These are phyloP conservation scores for Phytopythium aichiense DNA, from an alignment of 352 stramenopile genomes.

Conservation along the genomic window DNA sequence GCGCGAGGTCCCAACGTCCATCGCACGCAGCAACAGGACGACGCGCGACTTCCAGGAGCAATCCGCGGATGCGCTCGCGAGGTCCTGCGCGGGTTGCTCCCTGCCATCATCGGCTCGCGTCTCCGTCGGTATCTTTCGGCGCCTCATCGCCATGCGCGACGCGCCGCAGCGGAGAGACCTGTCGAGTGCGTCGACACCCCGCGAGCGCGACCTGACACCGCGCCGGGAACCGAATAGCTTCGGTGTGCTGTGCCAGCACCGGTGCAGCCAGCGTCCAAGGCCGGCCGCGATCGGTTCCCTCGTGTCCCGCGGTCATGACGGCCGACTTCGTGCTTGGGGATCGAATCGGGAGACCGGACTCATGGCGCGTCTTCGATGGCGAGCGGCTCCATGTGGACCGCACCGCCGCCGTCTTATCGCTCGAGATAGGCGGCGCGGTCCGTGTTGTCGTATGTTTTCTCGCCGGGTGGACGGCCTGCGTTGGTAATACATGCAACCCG, in stretches of 20 bases:
- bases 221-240: not conserved
- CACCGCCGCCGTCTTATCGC: not conserved
- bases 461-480: not conserved
- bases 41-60: not conserved
- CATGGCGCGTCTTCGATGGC: not conserved
- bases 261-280: not conserved
- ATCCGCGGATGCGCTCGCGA: not conserved
- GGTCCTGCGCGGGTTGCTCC: not conserved
- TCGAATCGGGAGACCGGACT: not conserved
- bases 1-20: not conserved
- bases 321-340: too few species aligned
- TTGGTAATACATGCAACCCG: not conserved
- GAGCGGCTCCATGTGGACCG: not conserved
- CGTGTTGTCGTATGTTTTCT: conserved; percentile 1
- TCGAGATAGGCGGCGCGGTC: not conserved
- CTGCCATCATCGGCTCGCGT: not conserved
- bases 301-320: too few species aligned
- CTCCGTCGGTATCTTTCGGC: not conserved
- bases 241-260: not conserved
- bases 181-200: not conserved
- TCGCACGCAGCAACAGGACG: not conserved
- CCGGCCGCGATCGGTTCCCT: too few species aligned
- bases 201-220: not conserved
- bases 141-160: not conserved
- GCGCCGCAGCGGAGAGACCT: not conserved